Evolutionary conservation across 2,329 filamentous ascomycete genomes (phyloP).

Genomic region (Biscogniauxia sp.): DNA sequence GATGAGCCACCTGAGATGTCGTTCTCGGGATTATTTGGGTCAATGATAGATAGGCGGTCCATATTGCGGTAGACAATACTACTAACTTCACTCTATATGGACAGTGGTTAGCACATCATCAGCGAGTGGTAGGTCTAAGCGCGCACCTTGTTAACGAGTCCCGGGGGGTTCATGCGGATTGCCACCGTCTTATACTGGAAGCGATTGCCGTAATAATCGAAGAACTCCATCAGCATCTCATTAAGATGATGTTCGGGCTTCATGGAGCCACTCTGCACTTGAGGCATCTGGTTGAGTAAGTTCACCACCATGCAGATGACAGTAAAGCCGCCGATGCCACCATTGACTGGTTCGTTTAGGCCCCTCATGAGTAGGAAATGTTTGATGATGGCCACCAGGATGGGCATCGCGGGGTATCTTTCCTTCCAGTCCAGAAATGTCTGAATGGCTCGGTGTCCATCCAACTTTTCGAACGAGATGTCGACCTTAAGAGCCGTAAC

Average conservation of each 20-base stretch:
- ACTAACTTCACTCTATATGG: slow-evolving; percentile 41
- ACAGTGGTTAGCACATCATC: slow-evolving; percentile 15
- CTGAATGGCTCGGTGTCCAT: slow-evolving; percentile 73
- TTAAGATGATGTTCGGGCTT: slow-evolving; percentile 68
- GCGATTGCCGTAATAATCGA: slow-evolving; percentile 82
- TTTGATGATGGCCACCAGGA: slow-evolving; percentile 84
- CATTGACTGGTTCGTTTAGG: slow-evolving; percentile 86
- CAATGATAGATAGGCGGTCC: slow-evolving; percentile 79
- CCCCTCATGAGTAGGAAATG: slow-evolving; percentile 88
- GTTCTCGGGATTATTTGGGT: slow-evolving; percentile 81
- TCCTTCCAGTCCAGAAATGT: slow-evolving; percentile 80
- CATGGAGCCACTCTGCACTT: slow-evolving; percentile 60
- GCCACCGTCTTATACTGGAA: slow-evolving; percentile 70
- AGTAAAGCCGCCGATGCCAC: slow-evolving; percentile 90
- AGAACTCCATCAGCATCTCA: slow-evolving; percentile 79
- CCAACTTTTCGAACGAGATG: slow-evolving; percentile 89
- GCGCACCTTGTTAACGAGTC: slow-evolving; percentile 67
- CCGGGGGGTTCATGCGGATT: slow-evolving; percentile 73
- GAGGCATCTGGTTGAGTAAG: slow-evolving; percentile 77
- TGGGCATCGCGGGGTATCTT: slow-evolving; percentile 79
- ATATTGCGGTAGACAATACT: slow-evolving; percentile 55
- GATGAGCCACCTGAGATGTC: slow-evolving; percentile 87
- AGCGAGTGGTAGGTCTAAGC: not conserved
- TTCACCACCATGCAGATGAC: slow-evolving; percentile 92
- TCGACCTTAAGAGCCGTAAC: slow-evolving; percentile 81